Conservation (phyloP, 106 monocot genomes). For the Platanthera zijinensis region DNA sequence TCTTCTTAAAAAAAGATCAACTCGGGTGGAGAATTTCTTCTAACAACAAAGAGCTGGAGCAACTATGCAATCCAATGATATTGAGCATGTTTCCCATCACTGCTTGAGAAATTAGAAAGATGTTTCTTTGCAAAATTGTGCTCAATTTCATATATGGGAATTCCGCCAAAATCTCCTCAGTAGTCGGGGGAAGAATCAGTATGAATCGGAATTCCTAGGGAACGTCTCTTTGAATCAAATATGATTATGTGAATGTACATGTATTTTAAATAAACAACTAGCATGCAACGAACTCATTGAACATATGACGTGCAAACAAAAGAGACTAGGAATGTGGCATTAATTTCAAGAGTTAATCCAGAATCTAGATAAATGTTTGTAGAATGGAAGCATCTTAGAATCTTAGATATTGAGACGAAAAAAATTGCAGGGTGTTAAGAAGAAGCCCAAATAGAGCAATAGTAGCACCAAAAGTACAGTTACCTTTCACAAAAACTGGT, state of each 20-base stretch:
- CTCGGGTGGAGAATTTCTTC: not conserved
- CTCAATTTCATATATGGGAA: not conserved
- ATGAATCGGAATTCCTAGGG: not conserved
- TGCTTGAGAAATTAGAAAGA: not conserved
- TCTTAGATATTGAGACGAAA: not conserved
- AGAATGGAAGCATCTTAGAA: not conserved
- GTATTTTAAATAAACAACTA: not conserved
- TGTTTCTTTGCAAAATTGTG: constrained; percentile 1
- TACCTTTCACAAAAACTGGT: constrained; percentile 83
- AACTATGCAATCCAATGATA: not conserved
- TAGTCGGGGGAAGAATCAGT: not conserved
- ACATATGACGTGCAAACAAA: not conserved
- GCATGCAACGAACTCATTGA: not conserved
- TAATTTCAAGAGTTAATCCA: not conserved
- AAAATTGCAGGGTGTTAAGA: not conserved
- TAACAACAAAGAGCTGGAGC: not conserved
- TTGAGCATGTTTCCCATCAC: not conserved
- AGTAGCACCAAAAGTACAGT: not conserved
- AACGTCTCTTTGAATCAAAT: not conserved
- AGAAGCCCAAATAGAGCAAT: not conserved
- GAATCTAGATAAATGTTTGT: not conserved
- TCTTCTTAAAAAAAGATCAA: not conserved
- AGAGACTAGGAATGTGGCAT: not conserved
- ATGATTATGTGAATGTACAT: not conserved
- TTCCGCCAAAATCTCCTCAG: not conserved